Base-by-base conservation (phyloP, 2,329 filamentous ascomycete species). In the Exophiala sp. region DNA sequence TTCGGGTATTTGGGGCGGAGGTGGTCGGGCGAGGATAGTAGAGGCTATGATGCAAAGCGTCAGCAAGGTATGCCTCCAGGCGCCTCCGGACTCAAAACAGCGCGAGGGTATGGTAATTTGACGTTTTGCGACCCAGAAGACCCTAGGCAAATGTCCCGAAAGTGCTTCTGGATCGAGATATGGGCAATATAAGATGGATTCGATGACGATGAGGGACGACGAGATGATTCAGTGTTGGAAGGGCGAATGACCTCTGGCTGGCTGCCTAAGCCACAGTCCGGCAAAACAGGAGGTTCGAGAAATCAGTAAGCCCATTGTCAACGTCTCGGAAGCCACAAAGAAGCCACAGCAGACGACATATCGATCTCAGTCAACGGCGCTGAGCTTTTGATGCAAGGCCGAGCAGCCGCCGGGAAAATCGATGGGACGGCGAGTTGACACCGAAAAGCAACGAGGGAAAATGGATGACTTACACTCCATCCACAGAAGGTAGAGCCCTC, bases 51-150 rank as follows among this genome's bases (percentile, higher is more conserved):
- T 43, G 47, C 46, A 52, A 44, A 49, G 48, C 57, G 58, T 61
- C 58, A 61, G 58, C 58, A 59, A 54, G 54, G 56, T 58, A 39
- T 40, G 56, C 44, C 50, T 48, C 47, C 43, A 37, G 40, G 44
- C 11, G 14, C 27, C 39, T 34, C 42, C 27, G 39, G 44, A 19
- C 42, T 16, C 16, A 48, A 46, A 48, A 44, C 40, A 35, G 32
- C 30, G 22, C 29, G 34, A 42, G 24, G 30, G 10, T 23, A 18
- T n/a, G 30, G 38, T 43, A 48, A 58, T 49, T 40, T 43, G 39
- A 45, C 35, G 13, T 34, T 14, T 38, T 27, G 58, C 55, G 56
- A 60, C 43, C 43, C 51, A 45, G 42, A 45, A 51, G 52, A 49
- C 32, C 34, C 24, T 14, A 44, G 29, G 29, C 22, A 35, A 38